A percentile compares a stretch with the other conserved stretches of the same genome.
Conservation (phyloP, 2,329 filamentous ascomycete genomes). For the Trichoderma endophyticum region DNA sequence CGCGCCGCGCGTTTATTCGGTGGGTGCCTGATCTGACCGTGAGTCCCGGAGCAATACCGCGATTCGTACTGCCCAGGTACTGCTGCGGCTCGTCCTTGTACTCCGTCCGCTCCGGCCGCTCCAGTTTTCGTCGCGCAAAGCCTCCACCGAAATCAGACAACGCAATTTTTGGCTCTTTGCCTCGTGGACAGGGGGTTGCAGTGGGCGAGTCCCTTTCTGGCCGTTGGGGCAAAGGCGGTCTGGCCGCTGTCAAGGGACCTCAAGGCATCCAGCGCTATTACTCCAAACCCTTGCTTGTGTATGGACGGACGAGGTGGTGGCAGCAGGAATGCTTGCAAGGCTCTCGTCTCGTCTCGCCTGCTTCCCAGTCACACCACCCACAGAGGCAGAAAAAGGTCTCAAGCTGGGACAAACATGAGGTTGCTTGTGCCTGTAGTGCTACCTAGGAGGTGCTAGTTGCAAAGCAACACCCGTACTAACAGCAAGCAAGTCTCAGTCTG, state of each 20-base stretch:
- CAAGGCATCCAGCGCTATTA: neutral
- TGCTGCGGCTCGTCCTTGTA: neutral
- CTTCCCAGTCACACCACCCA: constrained; percentile 2
- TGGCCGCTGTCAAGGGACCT: constrained; percentile 8
- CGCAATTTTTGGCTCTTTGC: neutral
- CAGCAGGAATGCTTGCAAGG: constrained; percentile 1
- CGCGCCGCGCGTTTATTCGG: neutral
- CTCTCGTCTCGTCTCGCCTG: neutral
- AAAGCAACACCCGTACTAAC: neutral
- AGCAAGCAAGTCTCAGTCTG: neutral
- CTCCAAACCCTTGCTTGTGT: neutral
- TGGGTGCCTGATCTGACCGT: constrained; percentile 12
- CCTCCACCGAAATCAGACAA: constrained; percentile 2
- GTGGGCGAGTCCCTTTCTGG: neutral
- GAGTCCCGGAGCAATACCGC: neutral
- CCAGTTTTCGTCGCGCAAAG: neutral
- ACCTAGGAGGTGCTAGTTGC: neutral
- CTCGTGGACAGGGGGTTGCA: neutral
- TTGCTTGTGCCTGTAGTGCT: neutral
- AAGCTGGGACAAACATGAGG: neutral
- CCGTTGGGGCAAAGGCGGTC: constrained; percentile 12
- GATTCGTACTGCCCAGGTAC: neutral
- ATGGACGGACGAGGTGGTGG: neutral
- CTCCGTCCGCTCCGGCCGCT: constrained; percentile 3
- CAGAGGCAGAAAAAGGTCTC: neutral